Conservation (phyloP, 805 yeast genomes). For the Starmerella tilneyi region DNA sequence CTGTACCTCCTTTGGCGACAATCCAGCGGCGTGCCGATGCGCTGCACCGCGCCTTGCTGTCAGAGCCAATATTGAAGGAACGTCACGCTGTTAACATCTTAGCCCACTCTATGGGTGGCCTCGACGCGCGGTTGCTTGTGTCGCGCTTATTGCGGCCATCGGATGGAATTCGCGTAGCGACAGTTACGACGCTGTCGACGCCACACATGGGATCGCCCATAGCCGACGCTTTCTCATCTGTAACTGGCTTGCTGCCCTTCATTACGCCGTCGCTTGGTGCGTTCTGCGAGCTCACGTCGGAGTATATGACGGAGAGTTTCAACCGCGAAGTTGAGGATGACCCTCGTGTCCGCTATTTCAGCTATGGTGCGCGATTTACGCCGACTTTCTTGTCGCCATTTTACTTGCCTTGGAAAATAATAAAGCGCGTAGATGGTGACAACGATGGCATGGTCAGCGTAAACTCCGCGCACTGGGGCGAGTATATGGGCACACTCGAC, state of each 20-base stretch:
- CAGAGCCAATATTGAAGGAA: slow-evolving; percentile 19
- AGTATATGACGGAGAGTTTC: slow-evolving; percentile 40
- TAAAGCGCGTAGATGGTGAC: slow-evolving; percentile 42
- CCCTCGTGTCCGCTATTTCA: slow-evolving; percentile 59
- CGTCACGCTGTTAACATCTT: slow-evolving; percentile 50
- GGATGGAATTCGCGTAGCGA: slow-evolving; percentile 44
- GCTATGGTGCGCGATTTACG: slow-evolving; percentile 66
- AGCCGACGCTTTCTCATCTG: slow-evolving; percentile 53
- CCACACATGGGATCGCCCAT: slow-evolving; percentile 83
- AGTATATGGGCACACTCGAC: slow-evolving; percentile 64
- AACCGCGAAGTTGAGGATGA: slow-evolving; percentile 45
- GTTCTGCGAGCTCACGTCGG: slow-evolving; percentile 58
- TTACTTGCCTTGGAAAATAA: slow-evolving; percentile 51
- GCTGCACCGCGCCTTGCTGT: slow-evolving; percentile 43
- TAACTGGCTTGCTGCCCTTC: slow-evolving; percentile 24
- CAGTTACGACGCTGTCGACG: slow-evolving; percentile 75
- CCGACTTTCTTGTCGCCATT: slow-evolving; percentile 59
- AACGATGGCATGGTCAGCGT: slow-evolving; percentile 86
- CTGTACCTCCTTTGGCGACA: slow-evolving; percentile 73
- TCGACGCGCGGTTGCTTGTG: slow-evolving; percentile 71
- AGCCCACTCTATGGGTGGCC: slow-evolving; percentile 93
- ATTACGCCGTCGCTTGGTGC: slow-evolving; percentile 28
- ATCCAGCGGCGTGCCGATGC: slow-evolving; percentile 57
- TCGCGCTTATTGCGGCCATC: slow-evolving; percentile 40
- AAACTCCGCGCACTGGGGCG: slow-evolving; percentile 71